Evolutionary conservation across 768 basidiomycete species (phyloP).

Genomic region (Lyophyllum shimeji): DNA sequence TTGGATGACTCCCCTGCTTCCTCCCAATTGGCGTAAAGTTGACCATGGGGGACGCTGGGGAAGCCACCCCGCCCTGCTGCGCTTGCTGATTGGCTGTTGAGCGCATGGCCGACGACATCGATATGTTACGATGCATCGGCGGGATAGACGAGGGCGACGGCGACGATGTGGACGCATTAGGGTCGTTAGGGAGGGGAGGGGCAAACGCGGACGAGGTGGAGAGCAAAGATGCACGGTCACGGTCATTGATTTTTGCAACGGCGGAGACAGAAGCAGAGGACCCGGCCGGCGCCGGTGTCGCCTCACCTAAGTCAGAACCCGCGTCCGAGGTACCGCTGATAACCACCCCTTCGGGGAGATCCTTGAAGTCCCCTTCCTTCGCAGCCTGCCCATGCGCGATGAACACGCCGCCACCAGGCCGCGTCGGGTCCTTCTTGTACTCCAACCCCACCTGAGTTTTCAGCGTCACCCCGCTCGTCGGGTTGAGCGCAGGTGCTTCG

Average conservation of each 20-base stretch:
- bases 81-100: conserved; percentile 23
- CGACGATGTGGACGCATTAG: conserved; percentile 9
- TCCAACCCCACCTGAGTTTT: conserved; percentile 57
- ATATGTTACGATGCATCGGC: conserved; percentile 14
- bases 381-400: conserved; percentile 55
- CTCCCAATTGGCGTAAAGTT: conserved; percentile 53
- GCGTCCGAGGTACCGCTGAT: conserved; percentile 45
- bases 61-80: conserved; percentile 2
- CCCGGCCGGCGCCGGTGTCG: conserved; percentile 24
- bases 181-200: conserved; percentile 28
- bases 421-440: conserved; percentile 76
- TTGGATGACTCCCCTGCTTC: conserved; percentile 40
- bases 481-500: conserved; percentile 71
- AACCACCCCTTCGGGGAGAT: conserved; percentile 56
- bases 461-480: conserved; percentile 67
- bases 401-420: conserved; percentile 88
- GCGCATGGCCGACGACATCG: conserved; percentile 27
- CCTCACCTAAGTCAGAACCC: conserved; percentile 39
- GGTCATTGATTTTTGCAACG: conserved; percentile 32
- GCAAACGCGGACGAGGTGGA: conserved; percentile 36
- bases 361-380: conserved; percentile 45
- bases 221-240: conserved; percentile 30
- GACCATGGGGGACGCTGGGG: conserved; percentile 44
- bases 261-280: conserved; percentile 18
- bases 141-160: conserved; percentile 15